phyloP scores from a whole-genome alignment of 371 early-diverging fungal genomes.

The Zychaea mexicana region DNA sequence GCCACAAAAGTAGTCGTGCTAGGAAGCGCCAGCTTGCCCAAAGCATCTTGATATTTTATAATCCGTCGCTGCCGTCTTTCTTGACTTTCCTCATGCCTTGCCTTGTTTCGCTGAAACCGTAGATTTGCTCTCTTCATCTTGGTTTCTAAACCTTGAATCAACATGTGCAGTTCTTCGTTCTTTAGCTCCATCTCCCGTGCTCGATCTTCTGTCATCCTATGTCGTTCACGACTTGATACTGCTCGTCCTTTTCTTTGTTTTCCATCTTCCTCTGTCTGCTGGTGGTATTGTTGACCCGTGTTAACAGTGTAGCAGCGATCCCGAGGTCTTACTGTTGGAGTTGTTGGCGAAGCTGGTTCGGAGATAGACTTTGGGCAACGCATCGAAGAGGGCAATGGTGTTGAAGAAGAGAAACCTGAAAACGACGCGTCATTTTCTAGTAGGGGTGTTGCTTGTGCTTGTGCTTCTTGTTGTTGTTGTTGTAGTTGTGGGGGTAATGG shows the following conservation, averaged over 20 bases:
- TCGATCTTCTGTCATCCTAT: background rate
- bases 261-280: no score
- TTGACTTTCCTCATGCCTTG: background rate
- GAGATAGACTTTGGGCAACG: no score
- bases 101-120: background rate
- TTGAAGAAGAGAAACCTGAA: no score
- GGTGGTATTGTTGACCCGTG: no score
- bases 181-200: background rate
- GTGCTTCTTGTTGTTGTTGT: background rate
- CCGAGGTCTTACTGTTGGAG: no score
- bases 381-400: no score
- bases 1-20: no score
- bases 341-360: no score
- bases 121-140: background rate
- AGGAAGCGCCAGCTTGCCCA: background rate
- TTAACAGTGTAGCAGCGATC: no score
- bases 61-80: background rate
- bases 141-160: background rate
- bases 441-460: no score
- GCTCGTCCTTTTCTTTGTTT: background rate
- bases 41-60: background rate
- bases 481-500: no score
- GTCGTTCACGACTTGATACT: background rate
- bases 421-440: no score
- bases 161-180: background rate